A percentile compares a stretch with the other conserved stretches of the same genome.
Conservation (phyloP, 495 filamentous ascomycete genomes). For the Trichoderma reesei region DNA sequence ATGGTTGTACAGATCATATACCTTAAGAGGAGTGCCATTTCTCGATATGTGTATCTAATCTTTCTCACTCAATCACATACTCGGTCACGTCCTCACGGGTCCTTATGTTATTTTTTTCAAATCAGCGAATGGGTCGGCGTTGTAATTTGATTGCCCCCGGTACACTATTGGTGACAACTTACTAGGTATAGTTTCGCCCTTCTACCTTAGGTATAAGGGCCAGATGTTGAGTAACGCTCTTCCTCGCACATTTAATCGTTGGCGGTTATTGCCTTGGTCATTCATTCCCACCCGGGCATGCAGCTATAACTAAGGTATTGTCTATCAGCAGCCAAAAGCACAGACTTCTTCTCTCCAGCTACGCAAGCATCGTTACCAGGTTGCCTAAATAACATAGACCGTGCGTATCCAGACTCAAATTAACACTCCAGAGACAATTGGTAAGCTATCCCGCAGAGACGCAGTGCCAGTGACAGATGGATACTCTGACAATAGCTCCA, state of each 20-base stretch:
- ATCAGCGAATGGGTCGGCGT: conserved; percentile 45
- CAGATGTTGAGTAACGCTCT: conserved; percentile 62
- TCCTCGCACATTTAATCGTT: conserved; percentile 58
- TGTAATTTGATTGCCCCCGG: conserved; percentile 53
- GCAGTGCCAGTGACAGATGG: background rate
- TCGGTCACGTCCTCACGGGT: conserved; percentile 31
- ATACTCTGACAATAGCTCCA: background rate
- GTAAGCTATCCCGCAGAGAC: background rate
- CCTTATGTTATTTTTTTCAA: conserved; percentile 47
- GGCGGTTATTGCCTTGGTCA: conserved; percentile 36
- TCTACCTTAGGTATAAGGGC: conserved; percentile 34
- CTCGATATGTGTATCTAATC: conserved; percentile 30
- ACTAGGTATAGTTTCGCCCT: conserved; percentile 66
- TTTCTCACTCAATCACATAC: conserved; percentile 21
- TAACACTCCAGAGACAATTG: background rate
- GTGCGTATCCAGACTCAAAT: background rate
- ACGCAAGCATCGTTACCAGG: background rate
- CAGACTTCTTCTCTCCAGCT: background rate
- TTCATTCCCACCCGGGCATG: too few relatives aligned
- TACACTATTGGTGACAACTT: conserved; percentile 48
- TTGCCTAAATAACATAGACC: background rate
- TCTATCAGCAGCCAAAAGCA: conserved; percentile 17
- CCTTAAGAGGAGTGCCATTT: conserved; percentile 41
- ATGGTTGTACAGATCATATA: conserved; percentile 48
- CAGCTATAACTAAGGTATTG: too few relatives aligned